Base-by-base conservation (phyloP, 352 stramenopile species). In the Globisporangium spiculum region DNA sequence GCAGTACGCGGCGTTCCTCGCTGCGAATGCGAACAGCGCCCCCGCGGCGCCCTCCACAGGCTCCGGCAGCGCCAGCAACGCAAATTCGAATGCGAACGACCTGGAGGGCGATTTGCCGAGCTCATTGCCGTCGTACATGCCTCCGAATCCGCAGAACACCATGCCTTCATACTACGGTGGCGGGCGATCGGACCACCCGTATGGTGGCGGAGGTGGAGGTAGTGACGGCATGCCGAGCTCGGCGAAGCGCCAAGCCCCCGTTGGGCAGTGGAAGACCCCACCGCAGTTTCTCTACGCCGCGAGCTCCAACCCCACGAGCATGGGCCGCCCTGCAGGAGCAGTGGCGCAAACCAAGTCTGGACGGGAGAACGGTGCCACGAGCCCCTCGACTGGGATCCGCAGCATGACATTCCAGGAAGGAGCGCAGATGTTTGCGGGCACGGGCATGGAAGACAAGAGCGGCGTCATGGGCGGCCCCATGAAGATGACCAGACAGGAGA, bases 41-140 rank as follows among this genome's bases (percentile, higher is more conserved):
- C 44, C 44, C 6, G 44, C 44, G 7, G 44, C 18, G 18, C 24
- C 44, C 3, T 52, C 30, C 30, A 32, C 44, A 22, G 44, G 44
- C 44, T 10, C 44, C 5, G 41, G 22, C 65, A 66, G 8, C 24
- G 14, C 44, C 44, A 16, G 20, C 48, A 57, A 5, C 4, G n/a
- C 7, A n/a, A 70, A 20, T 14, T 14, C 27, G 30, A 66, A 27
- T 27, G 61, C 52, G 26, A 60, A 55, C 18, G 75, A 82, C 38
- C 63, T 72, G 48, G 83, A 90, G 30, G 77, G 78, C 59, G 86
- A 92, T 67, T 72, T 93, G 56, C 86, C 86, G 20, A 86, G 74
- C 16, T 90, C 86, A n/a, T 68, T 93, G 65, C 86, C 86, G 50
- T 92, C 86, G 22, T 93, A 93, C 67, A 82, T 89, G 62, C 84